Evolutionary conservation across 228 moss, liverwort and hornwort genomes (phyloP).

Genomic region (Sphagnum fallax): DNA sequence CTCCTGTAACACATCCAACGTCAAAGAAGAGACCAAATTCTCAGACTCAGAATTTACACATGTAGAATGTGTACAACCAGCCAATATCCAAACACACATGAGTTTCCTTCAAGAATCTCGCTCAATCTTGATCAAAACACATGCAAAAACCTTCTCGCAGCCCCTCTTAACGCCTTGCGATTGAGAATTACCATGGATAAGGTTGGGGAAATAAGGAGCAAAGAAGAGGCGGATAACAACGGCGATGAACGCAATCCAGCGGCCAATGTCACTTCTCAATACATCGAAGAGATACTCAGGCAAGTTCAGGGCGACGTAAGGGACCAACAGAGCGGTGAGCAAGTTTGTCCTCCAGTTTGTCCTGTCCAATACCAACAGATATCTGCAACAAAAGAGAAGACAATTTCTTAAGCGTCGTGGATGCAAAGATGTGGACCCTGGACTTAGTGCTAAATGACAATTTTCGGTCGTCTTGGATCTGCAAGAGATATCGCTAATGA

Average conservation of each 20-base stretch:
- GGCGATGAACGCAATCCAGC: slow-evolving; percentile 82
- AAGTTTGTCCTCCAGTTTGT: slow-evolving; percentile 81
- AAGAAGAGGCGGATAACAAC: slow-evolving; percentile 86
- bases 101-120: too few species aligned
- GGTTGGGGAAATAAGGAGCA: slow-evolving; percentile 34
- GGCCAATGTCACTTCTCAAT: slow-evolving; percentile 56
- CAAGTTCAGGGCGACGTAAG: slow-evolving; percentile 65
- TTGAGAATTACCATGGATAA: slow-evolving; percentile 23
- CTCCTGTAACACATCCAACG: slow-evolving; percentile 15
- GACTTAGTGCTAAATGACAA: too few species aligned
- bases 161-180: not conserved
- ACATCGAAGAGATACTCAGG: slow-evolving; percentile 31
- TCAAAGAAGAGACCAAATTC: not conserved
- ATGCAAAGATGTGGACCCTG: too few species aligned
- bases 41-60: not conserved
- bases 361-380: slow-evolving; percentile 64
- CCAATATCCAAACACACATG: too few species aligned
- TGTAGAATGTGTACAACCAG: too few species aligned
- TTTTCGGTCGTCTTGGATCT: too few species aligned
- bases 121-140: not conserved
- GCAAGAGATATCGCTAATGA: too few species aligned
- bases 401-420: not conserved
- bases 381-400: slow-evolving; percentile 18
- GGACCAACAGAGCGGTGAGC: slow-evolving; percentile 70
- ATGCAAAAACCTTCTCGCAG: not conserved